These are phyloP conservation scores for Dimargaris xerosporica DNA, from an alignment of 192 early-diverging fungal species.

Conservation along the genomic window DNA sequence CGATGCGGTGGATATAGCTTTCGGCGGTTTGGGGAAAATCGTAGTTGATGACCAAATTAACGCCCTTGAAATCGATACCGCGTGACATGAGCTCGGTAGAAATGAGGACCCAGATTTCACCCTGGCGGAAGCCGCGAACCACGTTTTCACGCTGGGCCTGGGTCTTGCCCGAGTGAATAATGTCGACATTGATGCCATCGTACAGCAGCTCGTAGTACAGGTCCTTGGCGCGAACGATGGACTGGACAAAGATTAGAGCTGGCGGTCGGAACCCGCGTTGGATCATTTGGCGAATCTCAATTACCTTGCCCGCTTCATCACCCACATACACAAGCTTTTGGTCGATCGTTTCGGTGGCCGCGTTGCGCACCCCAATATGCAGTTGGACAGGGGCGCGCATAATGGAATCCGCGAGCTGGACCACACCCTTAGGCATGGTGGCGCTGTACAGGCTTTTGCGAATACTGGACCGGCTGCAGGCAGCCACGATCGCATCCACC, in stretches of 20 bases:
- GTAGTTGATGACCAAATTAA: slow-evolving; percentile 95
- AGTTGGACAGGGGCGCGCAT: slow-evolving; percentile 82
- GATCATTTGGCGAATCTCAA: slow-evolving; percentile 81
- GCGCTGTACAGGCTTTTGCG: slow-evolving; percentile 87
- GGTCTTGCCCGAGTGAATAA: slow-evolving; percentile 93
- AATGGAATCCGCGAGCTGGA: slow-evolving; percentile 77
- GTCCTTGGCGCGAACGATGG: slow-evolving; percentile 92
- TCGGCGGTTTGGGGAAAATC: slow-evolving; percentile 89
- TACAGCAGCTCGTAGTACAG: slow-evolving; percentile 91
- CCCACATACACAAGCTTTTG: slow-evolving; percentile 86
- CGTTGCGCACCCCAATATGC: slow-evolving; percentile 77
- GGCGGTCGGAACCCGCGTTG: slow-evolving; percentile 73
- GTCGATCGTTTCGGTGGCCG: slow-evolving; percentile 79
- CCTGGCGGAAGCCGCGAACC: slow-evolving; percentile 73
- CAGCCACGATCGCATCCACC: slow-evolving; percentile 73
- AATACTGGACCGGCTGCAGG: slow-evolving; percentile 56
- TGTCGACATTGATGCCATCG: slow-evolving; percentile 96
- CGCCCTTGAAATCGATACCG: slow-evolving; percentile 98
- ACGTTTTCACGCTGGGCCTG: slow-evolving; percentile 84
- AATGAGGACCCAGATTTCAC: slow-evolving; percentile 91
- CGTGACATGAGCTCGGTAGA: slow-evolving; percentile 94
- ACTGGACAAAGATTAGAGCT: slow-evolving; percentile 90
- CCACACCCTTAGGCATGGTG: slow-evolving; percentile 80
- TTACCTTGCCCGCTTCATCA: slow-evolving; percentile 83
- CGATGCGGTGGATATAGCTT: slow-evolving; percentile 94